phyloP scores from a whole-genome alignment of 2,329 filamentous ascomycete species.

The Paraconiothyrium sp. region DNA sequence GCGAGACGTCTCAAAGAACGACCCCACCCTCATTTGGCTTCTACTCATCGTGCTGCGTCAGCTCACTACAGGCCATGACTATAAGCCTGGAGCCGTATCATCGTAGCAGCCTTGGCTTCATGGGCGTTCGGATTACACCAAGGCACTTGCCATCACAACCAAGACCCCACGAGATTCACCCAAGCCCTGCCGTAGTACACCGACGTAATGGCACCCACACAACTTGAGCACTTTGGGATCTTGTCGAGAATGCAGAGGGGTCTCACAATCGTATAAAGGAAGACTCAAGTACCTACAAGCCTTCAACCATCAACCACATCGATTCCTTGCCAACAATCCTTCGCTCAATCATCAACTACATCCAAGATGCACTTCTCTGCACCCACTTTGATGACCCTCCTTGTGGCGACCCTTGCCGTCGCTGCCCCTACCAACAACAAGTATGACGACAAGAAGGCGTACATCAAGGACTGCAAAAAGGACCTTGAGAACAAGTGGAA shows the following conservation, averaged over 20 bases:
- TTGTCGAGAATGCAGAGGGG: neutral
- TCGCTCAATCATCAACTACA: neutral
- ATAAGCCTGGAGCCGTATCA: neutral
- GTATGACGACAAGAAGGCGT: neutral
- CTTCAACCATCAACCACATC: neutral
- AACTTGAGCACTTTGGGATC: neutral
- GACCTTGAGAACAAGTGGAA: conserved; percentile 28
- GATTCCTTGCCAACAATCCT: neutral
- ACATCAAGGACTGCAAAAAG: neutral
- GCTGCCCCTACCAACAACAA: conserved; percentile 29
- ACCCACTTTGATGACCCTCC: conserved; percentile 29
- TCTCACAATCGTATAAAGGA: neutral
- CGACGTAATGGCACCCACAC: neutral
- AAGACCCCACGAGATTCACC: neutral
- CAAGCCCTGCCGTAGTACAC: neutral
- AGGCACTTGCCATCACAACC: neutral
- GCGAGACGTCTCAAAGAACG: neutral
- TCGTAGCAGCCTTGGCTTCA: neutral
- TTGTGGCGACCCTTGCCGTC: conserved; percentile 29
- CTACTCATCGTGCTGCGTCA: neutral
- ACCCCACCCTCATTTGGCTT: neutral
- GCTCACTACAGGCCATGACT: neutral
- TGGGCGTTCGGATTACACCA: neutral
- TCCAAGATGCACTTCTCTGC: conserved; percentile 34
- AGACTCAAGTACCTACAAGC: neutral